Percentiles rank a stretch among this genome's conserved stretches.
Conservation (phyloP, 176 grass and related monocot species). For the Cocos nucifera region DNA sequence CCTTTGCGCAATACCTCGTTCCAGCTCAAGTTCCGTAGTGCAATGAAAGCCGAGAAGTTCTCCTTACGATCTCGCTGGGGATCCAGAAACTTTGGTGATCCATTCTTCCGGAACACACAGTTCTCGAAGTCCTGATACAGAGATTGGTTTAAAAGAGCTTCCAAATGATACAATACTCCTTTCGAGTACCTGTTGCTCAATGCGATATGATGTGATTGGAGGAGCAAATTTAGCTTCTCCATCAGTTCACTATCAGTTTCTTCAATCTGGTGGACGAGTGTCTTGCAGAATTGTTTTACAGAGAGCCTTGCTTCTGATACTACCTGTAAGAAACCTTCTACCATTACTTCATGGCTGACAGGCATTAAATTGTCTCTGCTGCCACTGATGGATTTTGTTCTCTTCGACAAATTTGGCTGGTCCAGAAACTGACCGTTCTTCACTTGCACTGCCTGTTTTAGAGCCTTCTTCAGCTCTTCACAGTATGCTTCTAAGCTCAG, state of each 20-base stretch:
- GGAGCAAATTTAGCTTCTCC: slow-evolving; percentile 60
- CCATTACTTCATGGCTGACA: slow-evolving; percentile 79
- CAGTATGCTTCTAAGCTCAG: slow-evolving; percentile 67
- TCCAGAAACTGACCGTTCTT: slow-evolving; percentile 38
- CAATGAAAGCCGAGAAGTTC: slow-evolving; percentile 58
- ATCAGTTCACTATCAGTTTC: slow-evolving; percentile 52
- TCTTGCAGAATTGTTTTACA: slow-evolving; percentile 87
- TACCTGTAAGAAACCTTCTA: slow-evolving; percentile 91
- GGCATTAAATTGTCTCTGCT: slow-evolving; percentile 55
- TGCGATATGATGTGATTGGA: slow-evolving; percentile 48
- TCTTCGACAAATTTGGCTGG: slow-evolving; percentile 37
- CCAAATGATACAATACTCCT: slow-evolving; percentile 59
- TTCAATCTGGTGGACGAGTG: slow-evolving; percentile 57
- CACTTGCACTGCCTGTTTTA: slow-evolving; percentile 52
- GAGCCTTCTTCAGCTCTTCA: slow-evolving; percentile 70
- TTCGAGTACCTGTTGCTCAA: slow-evolving; percentile 39
- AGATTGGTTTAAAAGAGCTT: slow-evolving; percentile 76
- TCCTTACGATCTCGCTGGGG: slow-evolving; percentile 55
- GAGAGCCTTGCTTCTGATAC: slow-evolving; percentile 89
- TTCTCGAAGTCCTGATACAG: slow-evolving; percentile 96
- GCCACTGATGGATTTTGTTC: slow-evolving; percentile 34
- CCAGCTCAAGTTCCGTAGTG: slow-evolving; percentile 80
- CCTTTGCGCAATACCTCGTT: slow-evolving; percentile 89
- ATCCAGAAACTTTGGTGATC: slow-evolving; percentile 56
- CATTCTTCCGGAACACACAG: slow-evolving; percentile 68